Base-by-base conservation (phyloP, 306 rosid genomes). In the Casuarina equisetifolia region DNA sequence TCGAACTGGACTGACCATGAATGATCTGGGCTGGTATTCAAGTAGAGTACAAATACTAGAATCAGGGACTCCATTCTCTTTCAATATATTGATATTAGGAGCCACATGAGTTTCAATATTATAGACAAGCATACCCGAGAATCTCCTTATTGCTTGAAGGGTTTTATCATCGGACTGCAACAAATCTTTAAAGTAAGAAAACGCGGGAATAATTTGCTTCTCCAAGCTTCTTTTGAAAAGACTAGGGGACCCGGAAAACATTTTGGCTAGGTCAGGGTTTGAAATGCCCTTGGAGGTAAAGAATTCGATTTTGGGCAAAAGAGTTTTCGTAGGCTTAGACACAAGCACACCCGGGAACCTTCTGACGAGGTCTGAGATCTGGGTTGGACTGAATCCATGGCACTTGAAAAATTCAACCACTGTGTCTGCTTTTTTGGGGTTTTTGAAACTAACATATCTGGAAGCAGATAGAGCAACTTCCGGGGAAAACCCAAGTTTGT, bases 401-500 rank as follows among this genome's bases (percentile, higher is more conserved):
- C 25, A 45, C 11, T 64, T 74, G 69, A 74, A 59, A 32, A 74
- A 3, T 25, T 12, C 3, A 36, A 74, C 9, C 5, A 74, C 70
- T 6, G 11, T 58, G 20, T 74, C 36, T 7, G 78, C 70, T 13
- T 1, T 59, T 0, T 70, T 9, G 3, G 88, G 7, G 64, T 62
- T 36, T 4, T 15, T 63, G 17, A 88, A 81, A 61, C 19, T 61
- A 46, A 85, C 46, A 20, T 38, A 32, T 36, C 54, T 48, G 38
- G 79, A 80, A 74, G 74, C 77, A 48, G 78, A 81, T 62, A 72
- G 44, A 7, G 90, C 89, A 3, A 64, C 2, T 63, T 89, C 20
- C 0, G 38, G 85, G 35, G 89, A 72, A 50, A 87, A 85, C 2
- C 81, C 78, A 20, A 53, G 66, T 1, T 76, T 58, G 71, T 66